phyloP scores from a whole-genome alignment of 2,329 filamentous ascomycete species.

The Exserohilum rostratum region DNA sequence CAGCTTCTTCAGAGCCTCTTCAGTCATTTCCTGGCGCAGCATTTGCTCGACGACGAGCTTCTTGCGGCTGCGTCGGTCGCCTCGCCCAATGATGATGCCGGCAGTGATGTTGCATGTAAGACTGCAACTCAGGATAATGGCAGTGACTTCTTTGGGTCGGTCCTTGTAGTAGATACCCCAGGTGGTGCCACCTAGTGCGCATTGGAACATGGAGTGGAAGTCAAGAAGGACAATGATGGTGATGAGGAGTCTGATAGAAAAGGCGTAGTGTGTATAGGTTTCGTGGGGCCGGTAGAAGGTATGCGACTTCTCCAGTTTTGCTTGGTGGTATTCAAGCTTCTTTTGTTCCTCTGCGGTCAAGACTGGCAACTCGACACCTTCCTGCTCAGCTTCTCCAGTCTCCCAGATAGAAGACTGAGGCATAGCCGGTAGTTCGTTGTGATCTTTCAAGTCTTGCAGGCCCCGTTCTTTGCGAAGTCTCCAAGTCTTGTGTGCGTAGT shows the following conservation, averaged over 20 bases:
- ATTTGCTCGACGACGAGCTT: slow-evolving; percentile 81
- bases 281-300: slow-evolving; percentile 91
- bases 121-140: slow-evolving; percentile 78
- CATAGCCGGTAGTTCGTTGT: slow-evolving; percentile 68
- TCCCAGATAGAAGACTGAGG: slow-evolving; percentile 51
- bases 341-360: slow-evolving; percentile 69
- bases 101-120: slow-evolving; percentile 79
- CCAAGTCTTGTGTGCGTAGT: slow-evolving; percentile 72
- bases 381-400: slow-evolving; percentile 38
- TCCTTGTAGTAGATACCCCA: slow-evolving; percentile 77
- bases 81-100: slow-evolving; percentile 76
- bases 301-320: slow-evolving; percentile 79
- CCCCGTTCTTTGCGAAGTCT: slow-evolving; percentile 65
- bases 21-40: slow-evolving; percentile 75
- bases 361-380: slow-evolving; percentile 59
- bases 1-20: slow-evolving; percentile 64
- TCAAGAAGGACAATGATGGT: slow-evolving; percentile 78
- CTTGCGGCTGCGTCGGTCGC: slow-evolving; percentile 78
- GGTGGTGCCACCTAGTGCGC: slow-evolving; percentile 76
- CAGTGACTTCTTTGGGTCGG: slow-evolving; percentile 76
- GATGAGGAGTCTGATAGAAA: slow-evolving; percentile 75
- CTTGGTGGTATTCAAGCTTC: slow-evolving; percentile 75
- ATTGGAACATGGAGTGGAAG: slow-evolving; percentile 79
- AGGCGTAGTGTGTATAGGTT: slow-evolving; percentile 81
- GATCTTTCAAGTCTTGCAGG: slow-evolving; percentile 67